Base-by-base conservation (phyloP, 306 rosid species). In the Quercus dentata region DNA sequence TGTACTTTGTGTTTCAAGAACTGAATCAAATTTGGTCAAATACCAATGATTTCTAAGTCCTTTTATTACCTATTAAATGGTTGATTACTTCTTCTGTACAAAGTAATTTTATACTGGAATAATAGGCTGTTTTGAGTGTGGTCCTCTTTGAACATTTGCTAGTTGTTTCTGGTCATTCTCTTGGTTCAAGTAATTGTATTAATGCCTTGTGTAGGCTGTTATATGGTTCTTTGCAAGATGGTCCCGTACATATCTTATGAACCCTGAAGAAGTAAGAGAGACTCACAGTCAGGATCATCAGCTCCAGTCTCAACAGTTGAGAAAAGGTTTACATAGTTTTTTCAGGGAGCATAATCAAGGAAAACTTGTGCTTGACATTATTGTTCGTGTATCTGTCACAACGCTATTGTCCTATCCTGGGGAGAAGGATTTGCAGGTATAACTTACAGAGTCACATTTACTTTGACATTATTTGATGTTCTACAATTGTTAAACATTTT, bases 161-260 rank as follows among this genome's bases (percentile, higher is more conserved):
- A 67, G 17, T 67, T 33, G 41, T 77, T 56, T 27, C 31, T 63
- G 61, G 30, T 73, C 30, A 49, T 80, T 58, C 35, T 31, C 68
- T 20, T 38, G 30, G 52, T n/a, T 63, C 56, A 68, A 55, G 25
- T 84, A 54, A 27, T 49, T 73, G 68, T 80, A 64, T 38, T 73
- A 80, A 74, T 70, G 83, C 28, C 56, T 83, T 76, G 55, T 86
- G 89, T 94, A 95, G 99, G 92, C 99, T 81, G 77, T 95, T 81
- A 82, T 95, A 76, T 95, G 99, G 99, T 92, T 95, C 86, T 94
- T 95, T 76, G 93, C 97, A 78, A 90, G 99, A 84, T 95, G 99
- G 99, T 92, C 95, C 71, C 90, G 85, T 56, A 92, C 99, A 38
- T 95, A 88, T 87, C 81, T 95, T 69, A 86, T 95, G 92, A 80